Evolutionary conservation across 2,329 filamentous ascomycete genomes (phyloP).

Genomic region (Cryphonectria carpinicola): DNA sequence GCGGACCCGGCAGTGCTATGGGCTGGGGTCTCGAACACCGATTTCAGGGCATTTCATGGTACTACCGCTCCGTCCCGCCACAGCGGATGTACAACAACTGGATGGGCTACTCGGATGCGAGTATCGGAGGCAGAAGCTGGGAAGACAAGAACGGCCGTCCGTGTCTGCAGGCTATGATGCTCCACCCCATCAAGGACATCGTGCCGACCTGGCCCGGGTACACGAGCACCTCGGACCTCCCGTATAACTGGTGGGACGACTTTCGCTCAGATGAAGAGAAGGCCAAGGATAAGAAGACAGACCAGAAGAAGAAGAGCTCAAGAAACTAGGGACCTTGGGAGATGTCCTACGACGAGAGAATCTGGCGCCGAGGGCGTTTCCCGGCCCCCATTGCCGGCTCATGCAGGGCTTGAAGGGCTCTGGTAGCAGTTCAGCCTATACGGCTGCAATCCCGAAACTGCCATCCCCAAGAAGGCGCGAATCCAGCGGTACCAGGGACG

Average conservation of each 20-base stretch:
- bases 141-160: slow-evolving; percentile 59
- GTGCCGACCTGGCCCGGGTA: slow-evolving; percentile 52
- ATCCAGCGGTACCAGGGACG: neutral
- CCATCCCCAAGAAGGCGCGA: neutral
- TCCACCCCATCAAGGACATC: slow-evolving; percentile 65
- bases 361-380: neutral
- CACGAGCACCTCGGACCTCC: slow-evolving; percentile 45
- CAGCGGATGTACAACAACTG: slow-evolving; percentile 66
- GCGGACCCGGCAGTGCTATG: slow-evolving; percentile 60
- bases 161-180: slow-evolving; percentile 61
- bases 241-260: slow-evolving; percentile 37
- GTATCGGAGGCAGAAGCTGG: slow-evolving; percentile 59
- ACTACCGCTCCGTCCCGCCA: slow-evolving; percentile 61
- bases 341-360: neutral
- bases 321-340: neutral
- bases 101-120: slow-evolving; percentile 62
- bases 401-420: neutral
- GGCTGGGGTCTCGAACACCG: slow-evolving; percentile 62
- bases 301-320: slow-evolving; percentile 1
- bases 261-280: slow-evolving; percentile 26
- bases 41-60: slow-evolving; percentile 64
- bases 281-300: slow-evolving; percentile 11
- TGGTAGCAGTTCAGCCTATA: neutral
- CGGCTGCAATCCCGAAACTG: neutral
- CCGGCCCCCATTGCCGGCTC: neutral